Percentiles rank a stretch among this genome's conserved stretches.
These are phyloP conservation scores for Penicillium tannophilum DNA, from an alignment of 495 filamentous ascomycete genomes.

Conservation along the genomic window DNA sequence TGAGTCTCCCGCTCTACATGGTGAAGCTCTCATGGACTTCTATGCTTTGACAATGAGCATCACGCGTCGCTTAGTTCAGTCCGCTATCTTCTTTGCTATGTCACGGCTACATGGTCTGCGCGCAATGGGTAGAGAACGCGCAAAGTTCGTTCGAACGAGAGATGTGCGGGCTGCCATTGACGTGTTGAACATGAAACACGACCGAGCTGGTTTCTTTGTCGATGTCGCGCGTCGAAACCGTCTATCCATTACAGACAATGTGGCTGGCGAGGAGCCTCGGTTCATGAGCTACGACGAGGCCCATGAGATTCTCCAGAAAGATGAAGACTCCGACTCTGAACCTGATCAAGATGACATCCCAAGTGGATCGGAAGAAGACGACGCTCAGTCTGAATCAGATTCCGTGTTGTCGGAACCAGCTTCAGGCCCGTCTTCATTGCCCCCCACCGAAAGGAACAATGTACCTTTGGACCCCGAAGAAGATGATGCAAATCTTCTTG, in stretches of 20 bases:
- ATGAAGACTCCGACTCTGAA: slow-evolving; percentile 19
- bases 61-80: slow-evolving; percentile 68
- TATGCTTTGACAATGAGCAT: slow-evolving; percentile 66
- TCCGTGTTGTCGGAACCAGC: not conserved
- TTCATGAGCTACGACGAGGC: slow-evolving; percentile 53
- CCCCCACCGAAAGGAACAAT: not conserved
- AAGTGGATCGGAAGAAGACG: slow-evolving; percentile 17
- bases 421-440: not conserved
- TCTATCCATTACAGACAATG: slow-evolving; percentile 55
- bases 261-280: slow-evolving; percentile 27
- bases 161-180: slow-evolving; percentile 71
- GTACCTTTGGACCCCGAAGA: slow-evolving; percentile 41
- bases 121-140: slow-evolving; percentile 33
- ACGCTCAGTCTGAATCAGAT: slow-evolving; percentile 11
- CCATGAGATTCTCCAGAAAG: slow-evolving; percentile 49
- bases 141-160: slow-evolving; percentile 46
- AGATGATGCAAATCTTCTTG: slow-evolving; percentile 55
- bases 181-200: slow-evolving; percentile 42
- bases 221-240: slow-evolving; percentile 58
- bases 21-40: slow-evolving; percentile 73
- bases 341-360: slow-evolving; percentile 3
- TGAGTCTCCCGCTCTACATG: slow-evolving; percentile 64
- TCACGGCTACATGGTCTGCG: slow-evolving; percentile 52
- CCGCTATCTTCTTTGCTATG: slow-evolving; percentile 66
- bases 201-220: slow-evolving; percentile 58